Evolutionary conservation across 345 rosid genomes (phyloP).

Genomic region (Eucalyptus viminalis): DNA sequence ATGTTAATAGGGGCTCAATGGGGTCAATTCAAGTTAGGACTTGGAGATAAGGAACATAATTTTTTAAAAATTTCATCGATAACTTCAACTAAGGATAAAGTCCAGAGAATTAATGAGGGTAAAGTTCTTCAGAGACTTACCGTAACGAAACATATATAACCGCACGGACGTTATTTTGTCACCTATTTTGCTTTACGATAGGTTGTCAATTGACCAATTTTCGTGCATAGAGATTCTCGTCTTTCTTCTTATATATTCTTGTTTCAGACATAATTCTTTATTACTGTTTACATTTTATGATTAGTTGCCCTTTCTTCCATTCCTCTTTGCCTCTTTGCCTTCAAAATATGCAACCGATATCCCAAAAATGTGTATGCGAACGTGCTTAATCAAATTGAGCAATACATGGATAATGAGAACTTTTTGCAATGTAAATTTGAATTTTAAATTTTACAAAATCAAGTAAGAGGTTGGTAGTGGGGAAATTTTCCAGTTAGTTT

Average conservation of each 20-base stretch:
- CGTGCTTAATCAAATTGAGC: not conserved
- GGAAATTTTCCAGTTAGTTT: not conserved
- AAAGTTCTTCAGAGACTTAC: not conserved
- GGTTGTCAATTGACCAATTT: not conserved
- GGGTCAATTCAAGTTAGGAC: not conserved
- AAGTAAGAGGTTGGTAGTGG: not conserved
- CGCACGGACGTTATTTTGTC: not conserved
- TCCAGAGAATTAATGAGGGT: not conserved
- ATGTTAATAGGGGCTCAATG: not conserved
- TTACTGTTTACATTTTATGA: not conserved
- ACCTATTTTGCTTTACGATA: not conserved
- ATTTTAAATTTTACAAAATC: not conserved
- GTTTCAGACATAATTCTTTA: not conserved
- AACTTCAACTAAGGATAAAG: not conserved
- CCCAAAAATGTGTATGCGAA: not conserved
- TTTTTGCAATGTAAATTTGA: not conserved
- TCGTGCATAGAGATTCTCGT: not conserved
- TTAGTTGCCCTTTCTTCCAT: not conserved
- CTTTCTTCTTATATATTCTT: not conserved
- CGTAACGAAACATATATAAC: not conserved
- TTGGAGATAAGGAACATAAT: not conserved
- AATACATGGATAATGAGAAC: not conserved
- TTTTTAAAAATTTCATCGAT: not conserved
- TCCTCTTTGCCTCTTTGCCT: not conserved
- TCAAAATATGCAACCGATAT: not conserved